These are phyloP conservation scores for Fusarium chuoi DNA, from an alignment of 2,329 filamentous ascomycete species.

Conservation along the genomic window DNA sequence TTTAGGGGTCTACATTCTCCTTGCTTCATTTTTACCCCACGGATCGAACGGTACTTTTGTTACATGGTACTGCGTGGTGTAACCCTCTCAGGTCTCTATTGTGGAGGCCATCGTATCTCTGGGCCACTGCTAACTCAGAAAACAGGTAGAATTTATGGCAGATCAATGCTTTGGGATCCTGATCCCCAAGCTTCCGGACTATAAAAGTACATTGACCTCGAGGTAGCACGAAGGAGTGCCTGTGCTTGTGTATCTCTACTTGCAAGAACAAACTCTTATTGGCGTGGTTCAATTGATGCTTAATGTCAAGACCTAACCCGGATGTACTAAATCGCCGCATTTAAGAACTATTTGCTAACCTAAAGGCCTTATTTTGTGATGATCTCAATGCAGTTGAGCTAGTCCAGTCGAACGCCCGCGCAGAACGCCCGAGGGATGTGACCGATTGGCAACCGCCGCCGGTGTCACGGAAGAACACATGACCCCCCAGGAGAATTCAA, in stretches of 20 bases:
- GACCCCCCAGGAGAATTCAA: fast-evolving
- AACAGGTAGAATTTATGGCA: background rate
- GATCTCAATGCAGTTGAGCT: background rate
- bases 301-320: background rate
- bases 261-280: background rate
- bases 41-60: background rate
- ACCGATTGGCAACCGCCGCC: background rate
- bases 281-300: background rate
- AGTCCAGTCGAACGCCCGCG: background rate
- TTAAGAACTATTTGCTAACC: background rate
- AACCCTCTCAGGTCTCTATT: background rate
- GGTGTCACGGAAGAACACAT: background rate
- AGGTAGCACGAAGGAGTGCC: background rate
- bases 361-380: background rate
- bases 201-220: background rate
- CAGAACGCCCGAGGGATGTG: background rate
- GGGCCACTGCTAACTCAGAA: background rate
- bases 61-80: background rate
- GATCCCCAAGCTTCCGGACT: background rate
- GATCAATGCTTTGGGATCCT: background rate
- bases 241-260: background rate
- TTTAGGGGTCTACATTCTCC: background rate
- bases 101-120: background rate
- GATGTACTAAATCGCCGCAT: background rate
- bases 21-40: background rate